These are phyloP conservation scores for Acanthamoeba castellanii DNA, from an alignment of 208 protist species.

Conservation along the genomic window DNA sequence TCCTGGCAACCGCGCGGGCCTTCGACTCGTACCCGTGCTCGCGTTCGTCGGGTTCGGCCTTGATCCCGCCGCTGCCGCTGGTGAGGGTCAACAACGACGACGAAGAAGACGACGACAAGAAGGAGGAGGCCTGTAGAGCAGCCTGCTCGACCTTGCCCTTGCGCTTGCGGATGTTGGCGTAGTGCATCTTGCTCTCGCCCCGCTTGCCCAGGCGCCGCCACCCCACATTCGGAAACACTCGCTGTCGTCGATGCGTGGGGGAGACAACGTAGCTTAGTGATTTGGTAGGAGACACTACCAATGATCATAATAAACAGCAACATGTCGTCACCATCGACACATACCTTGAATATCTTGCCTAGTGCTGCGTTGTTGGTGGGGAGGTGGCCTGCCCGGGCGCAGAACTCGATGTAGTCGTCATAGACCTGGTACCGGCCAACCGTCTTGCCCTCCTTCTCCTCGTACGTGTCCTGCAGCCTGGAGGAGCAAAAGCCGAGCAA, in stretches of 20 bases:
- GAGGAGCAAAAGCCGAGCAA: not conserved
- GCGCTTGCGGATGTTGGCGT: constrained; percentile 47
- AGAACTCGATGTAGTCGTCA: constrained; percentile 56
- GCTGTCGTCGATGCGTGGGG: not conserved
- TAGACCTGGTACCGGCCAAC: constrained; percentile 48
- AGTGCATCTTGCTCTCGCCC: constrained; percentile 68
- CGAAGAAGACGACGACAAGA: not conserved
- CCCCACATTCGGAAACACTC: constrained; percentile 27
- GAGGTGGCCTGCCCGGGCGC: not conserved
- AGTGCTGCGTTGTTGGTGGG: constrained; percentile 71
- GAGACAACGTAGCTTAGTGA: not conserved
- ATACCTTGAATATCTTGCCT: constrained; percentile 66
- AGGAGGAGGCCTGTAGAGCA: no score
- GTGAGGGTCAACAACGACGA: not conserved
- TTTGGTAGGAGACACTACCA: not conserved
- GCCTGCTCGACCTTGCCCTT: not conserved
- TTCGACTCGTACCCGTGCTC: no score
- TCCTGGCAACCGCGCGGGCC: no score
- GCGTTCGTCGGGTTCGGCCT: no score
- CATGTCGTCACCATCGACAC: not conserved
- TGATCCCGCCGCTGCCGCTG: not conserved
- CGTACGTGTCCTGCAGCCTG: constrained; percentile 66
- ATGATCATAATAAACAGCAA: no score
- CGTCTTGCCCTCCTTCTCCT: constrained; percentile 61
- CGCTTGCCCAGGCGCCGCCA: constrained; percentile 14